Base-by-base conservation (phyloP, 257 asterid genomes). In the Osmanthus fragrans region DNA sequence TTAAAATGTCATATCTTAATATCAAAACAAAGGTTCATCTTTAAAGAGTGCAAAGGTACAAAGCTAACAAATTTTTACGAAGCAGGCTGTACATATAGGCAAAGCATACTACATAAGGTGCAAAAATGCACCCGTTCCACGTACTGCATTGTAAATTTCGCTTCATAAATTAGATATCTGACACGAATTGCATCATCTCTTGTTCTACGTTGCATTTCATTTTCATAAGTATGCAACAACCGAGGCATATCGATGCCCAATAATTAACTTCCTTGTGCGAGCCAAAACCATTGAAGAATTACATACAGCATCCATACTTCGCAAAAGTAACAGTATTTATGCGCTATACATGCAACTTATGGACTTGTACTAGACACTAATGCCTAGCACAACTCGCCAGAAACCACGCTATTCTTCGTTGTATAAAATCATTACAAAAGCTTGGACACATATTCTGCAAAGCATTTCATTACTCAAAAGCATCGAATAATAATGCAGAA, bases 361-460 rank as follows among this genome's bases (percentile, higher is more conserved):
- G 21, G 16, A 49, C 3, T 18, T 16, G 23, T 51, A 18, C 23
- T 40, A 39, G 71, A 18, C 13, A 73, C 27, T 49, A 45, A 13
- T 60, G 23, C 70, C 47, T 25, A 70, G 33, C 64, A 32, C 69
- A 45, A 78, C 58, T 39, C 4, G 25, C 73, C 5, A 75, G 27
- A 19, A 18, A 32, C 63, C n/a, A 11, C 11, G 30, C 56, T 47
- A n/a, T 32, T 39, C 15, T 7, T 71, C 60, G 27, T 13, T 11
- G 49, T 7, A 40, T 42, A 71, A 70, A 34, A 82, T 23, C 25
- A 66, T 23, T 37, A 79, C 71, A 65, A 29, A 72, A 34, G 64
- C 64, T 54, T 5, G 37, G 21, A 29, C 42, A 49, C 23, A 36
- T 1, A 30, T 12, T 47, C 56, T 4, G n/a, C 9, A 30, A 72